Conservation (phyloP, 306 rosid species). For the Clitoria ternatea region DNA sequence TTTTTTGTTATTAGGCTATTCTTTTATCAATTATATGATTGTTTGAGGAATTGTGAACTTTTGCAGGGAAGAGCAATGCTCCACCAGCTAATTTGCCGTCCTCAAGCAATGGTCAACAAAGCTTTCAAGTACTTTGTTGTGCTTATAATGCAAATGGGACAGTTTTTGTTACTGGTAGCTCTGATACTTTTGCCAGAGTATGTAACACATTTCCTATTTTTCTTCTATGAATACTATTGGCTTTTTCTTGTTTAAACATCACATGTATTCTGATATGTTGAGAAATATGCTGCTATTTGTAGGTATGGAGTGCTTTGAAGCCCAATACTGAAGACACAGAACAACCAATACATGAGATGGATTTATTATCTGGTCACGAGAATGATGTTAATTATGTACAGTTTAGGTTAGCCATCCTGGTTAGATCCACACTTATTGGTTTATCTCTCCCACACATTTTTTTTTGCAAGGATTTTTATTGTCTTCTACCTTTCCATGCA, state of each 20-base stretch:
- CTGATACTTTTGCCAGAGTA: slow-evolving; percentile 90
- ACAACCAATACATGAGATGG: slow-evolving; percentile 72
- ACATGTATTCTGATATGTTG: slow-evolving; percentile 27
- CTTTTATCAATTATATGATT: slow-evolving; percentile 15
- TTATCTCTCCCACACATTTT: slow-evolving; percentile 15
- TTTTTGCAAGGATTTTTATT: slow-evolving; percentile 14
- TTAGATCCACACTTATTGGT: slow-evolving; percentile 6
- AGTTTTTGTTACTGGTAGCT: slow-evolving; percentile 89
- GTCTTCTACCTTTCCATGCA: slow-evolving; percentile 37
- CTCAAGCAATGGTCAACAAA: slow-evolving; percentile 55
- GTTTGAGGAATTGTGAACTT: slow-evolving; percentile 25
- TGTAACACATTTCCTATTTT: slow-evolving; percentile 25
- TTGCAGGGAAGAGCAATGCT: slow-evolving; percentile 69
- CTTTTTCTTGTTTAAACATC: slow-evolving; percentile 23
- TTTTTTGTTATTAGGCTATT: slow-evolving; percentile 9
- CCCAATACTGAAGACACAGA: slow-evolving; percentile 50
- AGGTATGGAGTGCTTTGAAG: slow-evolving; percentile 87
- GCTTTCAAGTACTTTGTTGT: slow-evolving; percentile 82
- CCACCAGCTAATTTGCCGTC: slow-evolving; percentile 49
- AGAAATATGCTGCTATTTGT: slow-evolving; percentile 32
- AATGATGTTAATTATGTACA: slow-evolving; percentile 92
- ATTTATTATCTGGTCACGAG: slow-evolving; percentile 83
- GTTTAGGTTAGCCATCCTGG: slow-evolving; percentile 60
- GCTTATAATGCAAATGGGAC: slow-evolving; percentile 87
- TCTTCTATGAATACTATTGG: slow-evolving; percentile 19